Evolutionary conservation across 192 early-diverging fungal genomes (phyloP), one percentile per base, ranked within the genome.

Genomic region (Linnemannia zychae): DNA sequence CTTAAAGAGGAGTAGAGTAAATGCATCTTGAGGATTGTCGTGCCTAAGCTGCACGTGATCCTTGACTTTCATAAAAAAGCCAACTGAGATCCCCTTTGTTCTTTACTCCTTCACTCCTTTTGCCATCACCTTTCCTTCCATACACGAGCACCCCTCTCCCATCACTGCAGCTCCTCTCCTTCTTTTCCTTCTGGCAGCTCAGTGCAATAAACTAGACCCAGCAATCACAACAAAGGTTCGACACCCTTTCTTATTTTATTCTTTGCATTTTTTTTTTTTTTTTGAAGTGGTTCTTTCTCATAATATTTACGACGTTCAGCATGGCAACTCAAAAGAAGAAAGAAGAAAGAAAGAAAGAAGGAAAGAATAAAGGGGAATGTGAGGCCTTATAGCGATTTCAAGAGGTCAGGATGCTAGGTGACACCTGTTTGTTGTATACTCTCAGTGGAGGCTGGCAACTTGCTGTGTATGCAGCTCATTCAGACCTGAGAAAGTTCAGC

Each of bases 1-100:
- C 40, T 89, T 2, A 89, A 89, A 38, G 38, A 80, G 6, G 86
- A 77, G 0, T 89, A 44, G n/a, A n/a, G 77, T 47, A 77, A 71
- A 57, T 15, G 67, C 46, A 76, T 16, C 5, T 17, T n/a, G 31
- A 72, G 33, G 22, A 13, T n/a, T n/a, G 44, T 73, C 22, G 17
- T 22, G 9, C 6, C 28, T 63, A 38, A 3, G 37, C 65, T 75
- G 18, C 49, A 49, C 24, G 22, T 75, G 52, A 36, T 18, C n/a
- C 57, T 46, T 57, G 24, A 38, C 28, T 57, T 33, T 48, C 28
- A 68, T 18, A 38, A 40, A 69, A 57, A 28, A 60, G 24, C 7
- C 15, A 4, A 22, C 22, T 53, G n/a, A n/a, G n/a, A n/a, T n/a
- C n/a, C n/a, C n/a, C n/a, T n/a, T n/a, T n/a, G n/a, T n/a, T n/a